Evolutionary conservation across 2,329 filamentous ascomycete species (phyloP), one percentile per base, ranked within the genome.

Genomic region (Hirsutella minnesotensis): DNA sequence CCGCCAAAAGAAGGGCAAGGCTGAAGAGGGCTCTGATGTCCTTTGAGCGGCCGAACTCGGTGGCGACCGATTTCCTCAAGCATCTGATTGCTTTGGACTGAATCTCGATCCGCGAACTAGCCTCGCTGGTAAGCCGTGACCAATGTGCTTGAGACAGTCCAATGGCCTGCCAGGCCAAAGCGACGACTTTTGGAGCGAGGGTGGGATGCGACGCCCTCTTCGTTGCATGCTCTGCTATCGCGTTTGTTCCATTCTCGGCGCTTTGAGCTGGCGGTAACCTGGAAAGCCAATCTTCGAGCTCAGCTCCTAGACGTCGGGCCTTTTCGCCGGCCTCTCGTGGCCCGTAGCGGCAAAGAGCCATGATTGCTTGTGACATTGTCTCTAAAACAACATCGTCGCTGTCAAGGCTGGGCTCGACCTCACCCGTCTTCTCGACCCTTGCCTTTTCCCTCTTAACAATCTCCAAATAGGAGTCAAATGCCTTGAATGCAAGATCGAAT

Each of bases 401-500:
- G 53, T 98, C 92, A 22, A 95, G 69, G 40, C 76, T 79, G 16
- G 73, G 69, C 52, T 90, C 84, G 7, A 64, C 57, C 50, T 86
- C 76, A 3, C 86, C 81, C 2, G 77, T 80, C 63, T 94, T 94
- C 53, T 86, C 79, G 3, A 87, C 79, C 34, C 89, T 77, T 18
- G 86, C 85, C 63, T 90, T 94, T 44, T 83, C 87, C 56, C 84
- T 84, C 47, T 81, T 83, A 43, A 95, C 77, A 49, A 98, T 85
- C 43, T 94, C 86, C 31, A 94, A 69, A 60, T 96, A 98, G 1
- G 89, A 89, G 58, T 94, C 84, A 48, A 95, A 86, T 1, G 92
- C 86, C 56, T 88, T 88, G 59, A 94, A 81, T 1, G 89, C 89
- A 39, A 96, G 68, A 44, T 95, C 86, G 51, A 95, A 96, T 52